Evolutionary conservation across 2,329 filamentous ascomycete species (phyloP), one percentile per base, ranked within the genome.

Genomic region (Pseudocercospora fuligena): DNA sequence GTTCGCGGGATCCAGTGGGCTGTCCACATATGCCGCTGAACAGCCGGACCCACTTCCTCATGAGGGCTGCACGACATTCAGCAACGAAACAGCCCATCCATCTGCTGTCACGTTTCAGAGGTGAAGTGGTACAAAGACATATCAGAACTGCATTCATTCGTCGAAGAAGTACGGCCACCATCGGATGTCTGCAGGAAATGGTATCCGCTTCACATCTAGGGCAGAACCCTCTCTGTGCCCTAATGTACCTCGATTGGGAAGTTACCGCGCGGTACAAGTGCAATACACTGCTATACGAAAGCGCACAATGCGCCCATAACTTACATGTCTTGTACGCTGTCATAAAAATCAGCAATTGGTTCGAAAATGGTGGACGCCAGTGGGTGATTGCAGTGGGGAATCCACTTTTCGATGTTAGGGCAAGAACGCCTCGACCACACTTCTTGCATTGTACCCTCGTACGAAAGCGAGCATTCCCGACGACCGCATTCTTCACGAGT

Each of bases 401-500:
- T 25, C 47, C 47, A 51, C 19, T 21, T 51, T 51, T 51, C 23
- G 47, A 9, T 25, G 23, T 51, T 51, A 51, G 47, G 47, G 47
- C 23, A 51, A 4, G 19, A 51, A 51, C 23, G 47, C 23, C 19
- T 21, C 23, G 19, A 51, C 47, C 40, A 19, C 40, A 43, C 16
- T 43, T 43, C 47, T 51, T 51, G 21, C 47, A 51, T 51, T 9
- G 47, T 21, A 23, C 47, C 19, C 14, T 51, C 8, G 47, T 43
- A 43, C 40, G 40, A 43, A 43, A 43, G 40, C 40, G 40, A 43
- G 40, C 40, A 43, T 8, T 1, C 2, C 47, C 21, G 25, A 56
- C 21, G 25, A 56, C 25, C 16, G 16, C 51, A 29, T 12, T 5
- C 16, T n/a, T 57, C 36, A 63, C 11, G 70, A 70, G 67, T 73